Percentiles rank a stretch among this genome's conserved stretches.
Evolutionary conservation across 2,329 filamentous ascomycete species (phyloP).

Genomic region (Biscogniauxia mediterranea): DNA sequence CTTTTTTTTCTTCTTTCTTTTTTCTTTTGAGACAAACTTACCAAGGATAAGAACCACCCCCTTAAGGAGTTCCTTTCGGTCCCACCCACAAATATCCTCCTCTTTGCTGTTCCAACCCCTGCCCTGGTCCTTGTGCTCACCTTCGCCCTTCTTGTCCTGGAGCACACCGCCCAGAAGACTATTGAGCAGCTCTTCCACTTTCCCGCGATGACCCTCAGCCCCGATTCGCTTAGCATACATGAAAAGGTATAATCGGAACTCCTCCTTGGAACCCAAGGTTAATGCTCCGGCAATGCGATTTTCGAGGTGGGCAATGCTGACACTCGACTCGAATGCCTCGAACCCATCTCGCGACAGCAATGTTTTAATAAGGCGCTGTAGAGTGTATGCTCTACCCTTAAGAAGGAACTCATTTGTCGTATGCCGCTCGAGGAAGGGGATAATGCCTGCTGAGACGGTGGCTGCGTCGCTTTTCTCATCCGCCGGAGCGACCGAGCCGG

Average conservation of each 20-base stretch:
- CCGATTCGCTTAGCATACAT: slow-evolving; percentile 98
- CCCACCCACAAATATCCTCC: slow-evolving; percentile 85
- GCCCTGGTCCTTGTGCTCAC: slow-evolving; percentile 43
- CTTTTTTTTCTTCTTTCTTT: neutral
- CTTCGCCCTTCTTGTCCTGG: slow-evolving; percentile 52
- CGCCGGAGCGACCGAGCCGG: slow-evolving; percentile 54
- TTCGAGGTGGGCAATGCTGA: slow-evolving; percentile 92
- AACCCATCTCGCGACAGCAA: slow-evolving; percentile 86
- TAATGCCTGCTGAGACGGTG: slow-evolving; percentile 82
- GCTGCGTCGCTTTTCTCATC: slow-evolving; percentile 48
- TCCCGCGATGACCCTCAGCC: slow-evolving; percentile 79
- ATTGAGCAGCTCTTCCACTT: slow-evolving; percentile 89
- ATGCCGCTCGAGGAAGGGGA: slow-evolving; percentile 88
- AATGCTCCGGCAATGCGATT: slow-evolving; percentile 89
- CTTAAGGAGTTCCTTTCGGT: slow-evolving; percentile 80
- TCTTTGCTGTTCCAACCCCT: slow-evolving; percentile 65
- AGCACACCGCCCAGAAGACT: slow-evolving; percentile 72
- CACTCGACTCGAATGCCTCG: slow-evolving; percentile 84
- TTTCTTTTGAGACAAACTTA: slow-evolving; percentile 45
- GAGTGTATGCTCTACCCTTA: slow-evolving; percentile 85
- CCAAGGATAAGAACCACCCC: slow-evolving; percentile 91
- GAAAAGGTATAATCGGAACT: slow-evolving; percentile 91
- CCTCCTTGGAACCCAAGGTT: slow-evolving; percentile 80
- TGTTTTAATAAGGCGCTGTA: slow-evolving; percentile 88
- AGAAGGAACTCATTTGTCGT: slow-evolving; percentile 91